Evolutionary conservation across 805 yeast species (phyloP).

Genomic region (Dipodascus albidus): DNA sequence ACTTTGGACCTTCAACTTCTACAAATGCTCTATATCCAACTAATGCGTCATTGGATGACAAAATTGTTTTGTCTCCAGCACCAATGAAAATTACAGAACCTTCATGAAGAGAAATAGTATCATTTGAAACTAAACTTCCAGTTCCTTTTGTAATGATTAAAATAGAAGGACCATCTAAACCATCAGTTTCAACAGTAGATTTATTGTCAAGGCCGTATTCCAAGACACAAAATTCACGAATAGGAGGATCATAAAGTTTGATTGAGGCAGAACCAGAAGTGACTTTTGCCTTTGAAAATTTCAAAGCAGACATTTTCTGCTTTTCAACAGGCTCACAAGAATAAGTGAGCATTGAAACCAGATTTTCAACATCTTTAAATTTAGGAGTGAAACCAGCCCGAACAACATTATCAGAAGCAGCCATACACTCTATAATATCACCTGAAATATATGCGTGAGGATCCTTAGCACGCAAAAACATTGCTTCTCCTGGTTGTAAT

Average conservation of each 20-base stretch:
- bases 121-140: conserved; percentile 31
- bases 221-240: conserved; percentile 90
- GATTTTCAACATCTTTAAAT: conserved; percentile 85
- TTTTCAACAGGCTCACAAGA: conserved; percentile 80
- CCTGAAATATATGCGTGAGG: conserved; percentile 98
- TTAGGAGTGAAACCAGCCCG: conserved; percentile 99
- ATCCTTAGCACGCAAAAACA: conserved; percentile 91
- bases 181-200: conserved; percentile 44
- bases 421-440: conserved; percentile 98
- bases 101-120: not conserved
- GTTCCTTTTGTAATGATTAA: conserved; percentile 72
- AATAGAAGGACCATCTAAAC: conserved; percentile 78
- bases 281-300: conserved; percentile 33
- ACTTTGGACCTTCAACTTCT: not conserved
- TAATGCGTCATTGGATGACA: not conserved
- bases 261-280: conserved; percentile 18
- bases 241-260: conserved; percentile 82
- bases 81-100: not conserved
- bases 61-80: not conserved
- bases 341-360: conserved; percentile 87
- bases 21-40: not conserved
- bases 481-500: conserved; percentile 84
- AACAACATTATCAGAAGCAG: conserved; percentile 96
- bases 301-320: conserved; percentile 72
- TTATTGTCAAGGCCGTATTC: conserved; percentile 44